Evolutionary conservation across 371 early-diverging fungal genomes (phyloP), one percentile per base, ranked within the genome.

Genomic region (Mortierella polycephala): DNA sequence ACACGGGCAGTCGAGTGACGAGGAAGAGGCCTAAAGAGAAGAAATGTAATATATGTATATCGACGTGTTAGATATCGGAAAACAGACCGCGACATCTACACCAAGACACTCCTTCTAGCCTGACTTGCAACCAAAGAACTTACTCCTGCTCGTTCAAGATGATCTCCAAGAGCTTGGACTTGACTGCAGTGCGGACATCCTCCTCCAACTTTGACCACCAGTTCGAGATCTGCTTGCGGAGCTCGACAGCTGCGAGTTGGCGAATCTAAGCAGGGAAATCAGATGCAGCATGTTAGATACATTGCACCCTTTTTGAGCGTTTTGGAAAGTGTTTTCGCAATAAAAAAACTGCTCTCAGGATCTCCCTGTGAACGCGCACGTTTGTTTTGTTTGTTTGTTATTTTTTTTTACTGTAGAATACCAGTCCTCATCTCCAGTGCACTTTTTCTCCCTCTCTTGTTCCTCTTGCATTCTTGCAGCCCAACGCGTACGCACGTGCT

Each of bases 241-340:
- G 87, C 84, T 96, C 96, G 46, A 96, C 95, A 18, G 95, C 93
- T 40, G 95, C 94, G 53, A 96, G 83, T 82, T 96, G 95, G 60
- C 95, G 92, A 30, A 95, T 84, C 84, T 87, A 80, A 46, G 67
- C 51, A 44, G 45, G 42, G 13, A 20, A 21, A 41, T 8, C 1
- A 62, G 18, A 30, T 12, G 41, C 6, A 37, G 50, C 37, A 18
- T 16, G 20, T 11, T 18, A 62, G 20, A 47, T 11, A 47, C 12
- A 47, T 12, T 30, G 30, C 30, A 4, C 30, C 30, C 30, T 30
- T 30, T 4, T 30, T 30, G 30, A 30, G 4, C 30, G 30, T 30
- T 30, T 30, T 4, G 30, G 4, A 30, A 30, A 30, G 30, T 30
- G 30, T 30, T 30, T 30, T 30, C 30, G 4, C 30, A 30, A 1